These are phyloP conservation scores for Ceriops zippeliana DNA, from an alignment of 345 rosid genomes.

Conservation along the genomic window DNA sequence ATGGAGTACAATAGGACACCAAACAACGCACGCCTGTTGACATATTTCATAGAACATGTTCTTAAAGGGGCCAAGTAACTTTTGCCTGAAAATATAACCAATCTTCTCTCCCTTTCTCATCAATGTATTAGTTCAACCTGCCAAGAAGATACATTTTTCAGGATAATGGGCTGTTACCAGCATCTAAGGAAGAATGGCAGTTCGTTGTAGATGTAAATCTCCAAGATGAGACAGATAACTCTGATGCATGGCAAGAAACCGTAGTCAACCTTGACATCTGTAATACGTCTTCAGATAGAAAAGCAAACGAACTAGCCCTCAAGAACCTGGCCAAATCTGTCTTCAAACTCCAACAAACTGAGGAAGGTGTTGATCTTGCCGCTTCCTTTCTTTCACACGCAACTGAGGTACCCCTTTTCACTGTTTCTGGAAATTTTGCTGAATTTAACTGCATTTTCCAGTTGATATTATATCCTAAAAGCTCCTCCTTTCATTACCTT, in stretches of 20 bases:
- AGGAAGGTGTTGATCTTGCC: background rate
- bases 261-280: conserved; percentile 2
- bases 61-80: no score
- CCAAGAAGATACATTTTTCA: conserved; percentile 15
- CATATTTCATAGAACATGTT: background rate
- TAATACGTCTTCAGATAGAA: conserved; percentile 12
- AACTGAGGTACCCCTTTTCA: background rate
- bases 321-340: conserved; percentile 38
- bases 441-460: background rate
- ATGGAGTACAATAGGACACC: no score
- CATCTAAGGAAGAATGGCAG: conserved; percentile 33
- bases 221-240: conserved; percentile 8
- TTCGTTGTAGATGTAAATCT: conserved; percentile 22
- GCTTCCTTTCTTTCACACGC: background rate
- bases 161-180: conserved; percentile 34
- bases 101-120: no score
- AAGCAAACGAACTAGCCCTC: conserved; percentile 32
- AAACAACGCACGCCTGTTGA: background rate
- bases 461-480: background rate
- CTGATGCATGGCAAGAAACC: conserved; percentile 14
- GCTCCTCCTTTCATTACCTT: background rate
- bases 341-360: conserved; percentile 23
- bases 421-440: background rate
- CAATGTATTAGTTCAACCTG: background rate
- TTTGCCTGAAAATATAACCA: no score